Base-by-base conservation (phyloP, 371 early-diverging fungal species). In the Lichtheimia ornata region DNA sequence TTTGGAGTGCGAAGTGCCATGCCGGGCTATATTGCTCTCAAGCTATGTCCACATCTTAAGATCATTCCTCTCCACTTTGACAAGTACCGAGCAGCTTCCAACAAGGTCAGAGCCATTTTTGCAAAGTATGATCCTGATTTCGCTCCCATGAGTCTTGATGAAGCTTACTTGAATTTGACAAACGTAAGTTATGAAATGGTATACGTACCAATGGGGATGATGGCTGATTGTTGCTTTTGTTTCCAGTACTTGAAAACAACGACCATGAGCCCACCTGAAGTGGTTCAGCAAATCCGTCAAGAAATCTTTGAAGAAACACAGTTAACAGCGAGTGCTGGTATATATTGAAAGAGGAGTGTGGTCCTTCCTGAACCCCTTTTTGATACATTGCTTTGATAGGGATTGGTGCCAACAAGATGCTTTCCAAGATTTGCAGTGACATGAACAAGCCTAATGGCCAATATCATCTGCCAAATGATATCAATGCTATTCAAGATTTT, bases 391-490 rank as follows among this genome's bases (percentile, higher is more conserved):
- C 9, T 4, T 35, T 6, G 35, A 35, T 35, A 73, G 74, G 88
- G 14, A 84, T 89, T 53, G 89, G 78, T 30, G 73, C 83, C n/a
- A 87, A 87, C 62, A 76, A 69, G 70, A 71, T 79, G 67, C 67
- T 88, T 6, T 77, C 85, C 6, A 85, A 87, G 63, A 59, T 82
- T 7, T 85, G 87, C 45, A 81, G 84, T 42, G 87, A 88, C 54
- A 61, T 83, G 0, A 83, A 88, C 44, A 90, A 90, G 54, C 90
- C 90, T 3, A 88, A 90, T 66, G 90, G 90, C 1, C 89, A 81
- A 58, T 74, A 69, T 43, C 62, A 69, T 50, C 25, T 81, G 17
- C 67, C 76, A 5, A 81, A 72, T 9, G 63, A 73, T 14, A 54
- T 63, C 49, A 58, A 66, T 17, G 63, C 64, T 14, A 56, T 81